phyloP scores from a whole-genome alignment of 2,329 filamentous ascomycete species.

The Diaporthe batatas region DNA sequence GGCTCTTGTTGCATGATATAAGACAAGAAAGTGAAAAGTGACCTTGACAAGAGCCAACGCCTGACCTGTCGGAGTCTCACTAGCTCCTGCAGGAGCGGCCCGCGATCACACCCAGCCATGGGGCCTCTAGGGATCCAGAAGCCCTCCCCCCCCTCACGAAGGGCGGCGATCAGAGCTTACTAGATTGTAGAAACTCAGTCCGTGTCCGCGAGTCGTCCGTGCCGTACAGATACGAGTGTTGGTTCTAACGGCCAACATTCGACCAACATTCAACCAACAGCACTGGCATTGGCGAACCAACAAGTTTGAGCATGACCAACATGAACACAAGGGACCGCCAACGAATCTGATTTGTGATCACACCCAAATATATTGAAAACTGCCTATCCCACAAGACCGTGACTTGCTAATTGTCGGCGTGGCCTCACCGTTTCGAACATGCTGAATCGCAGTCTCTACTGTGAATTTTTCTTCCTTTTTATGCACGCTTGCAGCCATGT shows the following conservation, averaged over 20 bases:
- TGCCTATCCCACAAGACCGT: background rate
- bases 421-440: background rate
- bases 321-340: background rate
- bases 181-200: background rate
- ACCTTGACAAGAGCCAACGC: slow-evolving; percentile 5
- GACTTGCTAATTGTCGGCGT: too few relatives aligned
- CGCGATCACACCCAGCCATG: slow-evolving; percentile 21
- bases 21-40: slow-evolving; percentile 27
- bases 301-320: background rate
- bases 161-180: background rate
- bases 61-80: slow-evolving; percentile 13
- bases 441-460: background rate
- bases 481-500: background rate
- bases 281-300: too few relatives aligned
- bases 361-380: background rate
- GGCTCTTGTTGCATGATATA: slow-evolving; percentile 25
- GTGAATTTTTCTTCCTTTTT: background rate
- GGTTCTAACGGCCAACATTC: background rate
- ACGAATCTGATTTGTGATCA: background rate
- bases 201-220: slow-evolving; percentile 3
- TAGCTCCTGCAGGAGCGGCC: slow-evolving; percentile 30
- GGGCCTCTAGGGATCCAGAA: background rate
- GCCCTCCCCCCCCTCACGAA: background rate
- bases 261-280: slow-evolving; percentile 12
- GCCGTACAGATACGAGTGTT: slow-evolving; percentile 25